Percentiles rank a stretch among this genome's conserved stretches.
These are phyloP conservation scores for Aspergillus japonicus DNA, from an alignment of 2,329 filamentous ascomycete genomes.

Conservation along the genomic window DNA sequence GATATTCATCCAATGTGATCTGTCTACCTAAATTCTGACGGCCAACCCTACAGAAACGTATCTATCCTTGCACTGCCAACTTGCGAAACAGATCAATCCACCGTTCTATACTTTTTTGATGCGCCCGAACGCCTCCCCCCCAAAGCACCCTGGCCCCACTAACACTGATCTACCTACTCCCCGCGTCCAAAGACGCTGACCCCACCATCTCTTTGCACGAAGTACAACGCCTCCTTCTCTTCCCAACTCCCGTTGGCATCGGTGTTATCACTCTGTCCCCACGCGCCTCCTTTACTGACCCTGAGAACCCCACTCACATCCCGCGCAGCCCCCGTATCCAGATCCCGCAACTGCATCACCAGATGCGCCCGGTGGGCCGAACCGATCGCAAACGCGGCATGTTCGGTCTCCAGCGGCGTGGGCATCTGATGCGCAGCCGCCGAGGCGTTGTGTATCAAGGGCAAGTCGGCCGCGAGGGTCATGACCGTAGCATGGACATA, in stretches of 20 bases:
- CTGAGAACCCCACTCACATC: constrained; percentile 88
- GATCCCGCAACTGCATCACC: constrained; percentile 68
- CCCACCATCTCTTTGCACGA: constrained; percentile 73
- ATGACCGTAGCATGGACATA: constrained; percentile 65
- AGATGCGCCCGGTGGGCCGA: constrained; percentile 73
- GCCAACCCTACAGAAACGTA: constrained; percentile 6
- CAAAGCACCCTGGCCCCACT: neutral
- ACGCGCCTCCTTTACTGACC: constrained; percentile 61
- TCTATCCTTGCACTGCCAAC: neutral
- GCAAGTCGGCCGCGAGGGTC: constrained; percentile 69
- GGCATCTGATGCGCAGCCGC: constrained; percentile 44
- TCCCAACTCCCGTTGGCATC: constrained; percentile 31
- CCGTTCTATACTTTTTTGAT: constrained; percentile 12
- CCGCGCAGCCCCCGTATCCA: constrained; percentile 85
- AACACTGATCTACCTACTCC: constrained; percentile 43
- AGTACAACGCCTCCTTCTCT: constrained; percentile 76
- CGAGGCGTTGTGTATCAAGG: constrained; percentile 58
- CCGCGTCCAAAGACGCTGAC: constrained; percentile 85
- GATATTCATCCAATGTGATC: constrained; percentile 30
- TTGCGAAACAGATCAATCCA: constrained; percentile 4
- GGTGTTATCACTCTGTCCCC: constrained; percentile 33
- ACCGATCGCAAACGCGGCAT: constrained; percentile 68
- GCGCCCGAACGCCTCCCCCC: constrained; percentile 5
- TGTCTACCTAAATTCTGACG: constrained; percentile 30
- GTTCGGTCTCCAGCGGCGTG: constrained; percentile 67